Evolutionary conservation across 75 land plant species (phyloP), one percentile per base, ranked within the genome.

Genomic region (Larix kaempferi): DNA sequence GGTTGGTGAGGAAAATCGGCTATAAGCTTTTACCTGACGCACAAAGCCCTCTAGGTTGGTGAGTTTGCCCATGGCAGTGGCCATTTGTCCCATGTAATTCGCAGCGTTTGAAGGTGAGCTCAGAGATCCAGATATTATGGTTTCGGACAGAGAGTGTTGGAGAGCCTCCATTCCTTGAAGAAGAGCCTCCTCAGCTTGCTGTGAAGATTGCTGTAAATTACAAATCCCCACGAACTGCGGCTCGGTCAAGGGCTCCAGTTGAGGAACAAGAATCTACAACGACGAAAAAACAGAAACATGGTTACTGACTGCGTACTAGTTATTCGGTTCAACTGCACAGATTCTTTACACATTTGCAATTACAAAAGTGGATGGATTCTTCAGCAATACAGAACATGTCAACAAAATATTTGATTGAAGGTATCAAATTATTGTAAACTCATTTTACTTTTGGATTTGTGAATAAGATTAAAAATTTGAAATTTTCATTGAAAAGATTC

Each of bases 121-220:
- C 27, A 85, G 64, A 25, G 85, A 61, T 26, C 79, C 86, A 21
- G 78, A 64, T 58, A 89, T 80, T 21, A 91, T 71, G 21, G 87
- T 91, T 26, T 85, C 85, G 7, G 90, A 44, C 1, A 91, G 78
- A 21, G 90, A 84, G 56, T 84, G 85, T 41, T 91, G 93, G 16
- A 91, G 85, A 77, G 88, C 85, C 14, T 91, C 93, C n/a, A 86
- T 78, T 19, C 93, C 93, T 74, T 88, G 93, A 0, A 89, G 81
- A 33, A 91, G 84, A 3, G 93, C 93, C 74, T 91, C 93, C 64
- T 91, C 93, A 14, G 93, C 87, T 72, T 91, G 89, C 79, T 88
- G 91, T 22, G 91, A 86, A 0, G 89, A 86, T 1, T 89, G 91
- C 76, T 83, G 91, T 15, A 91, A 84, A 78, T 83, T 86, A 80